These are phyloP conservation scores for Amanita polypyramis DNA, from an alignment of 768 basidiomycete species.

Conservation along the genomic window DNA sequence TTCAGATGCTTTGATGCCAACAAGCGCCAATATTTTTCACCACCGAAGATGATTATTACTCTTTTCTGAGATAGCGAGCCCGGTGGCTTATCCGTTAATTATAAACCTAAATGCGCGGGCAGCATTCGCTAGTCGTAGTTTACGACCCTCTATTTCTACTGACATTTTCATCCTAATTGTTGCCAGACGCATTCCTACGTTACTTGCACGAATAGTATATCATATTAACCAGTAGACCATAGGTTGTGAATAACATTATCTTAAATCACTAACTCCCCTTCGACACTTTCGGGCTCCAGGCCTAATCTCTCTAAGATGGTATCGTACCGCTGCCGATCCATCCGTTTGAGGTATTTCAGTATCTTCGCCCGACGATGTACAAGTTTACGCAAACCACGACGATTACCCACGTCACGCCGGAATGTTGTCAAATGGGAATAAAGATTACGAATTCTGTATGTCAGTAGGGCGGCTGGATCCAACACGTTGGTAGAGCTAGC, in stretches of 20 bases:
- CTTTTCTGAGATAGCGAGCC: not conserved
- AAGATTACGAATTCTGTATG: conserved; percentile 75
- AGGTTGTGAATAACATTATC: not conserved
- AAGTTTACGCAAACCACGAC: conserved; percentile 63
- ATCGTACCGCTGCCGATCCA: conserved; percentile 64
- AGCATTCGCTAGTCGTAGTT: not conserved
- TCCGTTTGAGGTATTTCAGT: conserved; percentile 64
- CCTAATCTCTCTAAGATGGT: conserved; percentile 61
- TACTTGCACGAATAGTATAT: not conserved
- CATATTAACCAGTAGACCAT: not conserved
- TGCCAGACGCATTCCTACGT: not conserved
- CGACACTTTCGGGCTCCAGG: conserved; percentile 69
- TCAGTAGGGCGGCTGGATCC: conserved; percentile 69
- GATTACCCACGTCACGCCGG: conserved; percentile 69
- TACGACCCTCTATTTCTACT: not conserved
- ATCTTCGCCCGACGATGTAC: conserved; percentile 79
- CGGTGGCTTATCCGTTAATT: not conserved
- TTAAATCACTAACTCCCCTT: conserved; percentile 74
- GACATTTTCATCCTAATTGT: not conserved
- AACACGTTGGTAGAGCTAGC: not conserved
- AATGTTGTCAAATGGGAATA: conserved; percentile 62
- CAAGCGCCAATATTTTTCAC: conserved; percentile 2
- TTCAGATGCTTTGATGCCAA: conserved; percentile 17
- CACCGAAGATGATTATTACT: not conserved
- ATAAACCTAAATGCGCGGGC: not conserved